A percentile compares a stretch with the other conserved stretches of the same genome.
Conservation (phyloP, 208 protist species). For the Leishmania gerbilli region DNA sequence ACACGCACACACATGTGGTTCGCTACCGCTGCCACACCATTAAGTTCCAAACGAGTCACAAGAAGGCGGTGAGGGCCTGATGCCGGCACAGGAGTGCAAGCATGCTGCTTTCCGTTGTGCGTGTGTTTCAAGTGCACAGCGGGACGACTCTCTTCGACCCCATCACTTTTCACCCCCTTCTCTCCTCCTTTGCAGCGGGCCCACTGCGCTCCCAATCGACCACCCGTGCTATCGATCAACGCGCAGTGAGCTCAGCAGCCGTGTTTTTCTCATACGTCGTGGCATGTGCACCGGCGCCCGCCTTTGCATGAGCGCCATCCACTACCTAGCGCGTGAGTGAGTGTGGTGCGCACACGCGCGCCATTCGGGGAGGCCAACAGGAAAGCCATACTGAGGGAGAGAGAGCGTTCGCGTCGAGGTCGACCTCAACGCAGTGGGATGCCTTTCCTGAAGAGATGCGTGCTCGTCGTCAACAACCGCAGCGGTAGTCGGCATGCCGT, state of each 20-base stretch:
- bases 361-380: not conserved
- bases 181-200: not conserved
- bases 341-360: not conserved
- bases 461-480: conserved; percentile 70
- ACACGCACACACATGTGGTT: not conserved
- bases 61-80: not conserved
- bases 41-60: not conserved
- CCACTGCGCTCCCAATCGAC: not conserved
- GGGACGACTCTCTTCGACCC: not conserved
- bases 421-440: conserved; percentile 2
- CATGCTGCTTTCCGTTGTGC: conserved; percentile 2
- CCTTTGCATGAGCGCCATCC: not conserved
- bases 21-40: not conserved
- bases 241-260: not conserved
- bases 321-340: not conserved
- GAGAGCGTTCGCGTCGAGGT: not conserved
- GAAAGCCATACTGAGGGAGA: not conserved
- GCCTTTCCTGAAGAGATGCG: conserved; percentile 44
- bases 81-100: not conserved
- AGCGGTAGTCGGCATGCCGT: conserved; percentile 57
- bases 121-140: not conserved
- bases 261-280: not conserved
- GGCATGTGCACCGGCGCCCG: not conserved
- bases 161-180: not conserved
- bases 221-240: not conserved